Percentiles rank a stretch among this genome's conserved stretches.
Evolutionary conservation across 805 yeast genomes (phyloP).

Genomic region (Phaffomyces opuntiae): DNA sequence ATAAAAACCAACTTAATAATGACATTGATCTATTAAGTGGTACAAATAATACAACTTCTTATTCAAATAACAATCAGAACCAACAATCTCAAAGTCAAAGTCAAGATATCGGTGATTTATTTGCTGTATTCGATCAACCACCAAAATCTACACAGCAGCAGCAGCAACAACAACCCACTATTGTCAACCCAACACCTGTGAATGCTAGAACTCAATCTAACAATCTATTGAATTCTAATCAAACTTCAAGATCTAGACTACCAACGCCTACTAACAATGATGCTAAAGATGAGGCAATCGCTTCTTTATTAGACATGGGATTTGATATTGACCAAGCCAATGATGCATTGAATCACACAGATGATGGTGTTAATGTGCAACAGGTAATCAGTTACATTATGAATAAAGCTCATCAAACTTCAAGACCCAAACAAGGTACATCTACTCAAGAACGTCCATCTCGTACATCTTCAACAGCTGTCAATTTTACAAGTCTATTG

Average conservation of each 20-base stretch:
- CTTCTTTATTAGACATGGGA: slow-evolving; percentile 76
- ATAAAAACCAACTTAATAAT: not conserved
- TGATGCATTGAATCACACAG: slow-evolving; percentile 47
- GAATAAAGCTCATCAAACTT: slow-evolving; percentile 45
- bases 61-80: not conserved
- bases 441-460: slow-evolving; percentile 6
- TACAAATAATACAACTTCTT: not conserved
- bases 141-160: not conserved
- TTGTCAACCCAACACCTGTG: slow-evolving; percentile 5
- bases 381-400: slow-evolving; percentile 62
- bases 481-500: slow-evolving; percentile 15
- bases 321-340: slow-evolving; percentile 56
- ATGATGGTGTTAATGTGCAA: slow-evolving; percentile 49
- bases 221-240: not conserved
- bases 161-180: not conserved
- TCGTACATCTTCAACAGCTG: not conserved
- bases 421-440: slow-evolving; percentile 25
- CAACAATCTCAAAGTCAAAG: slow-evolving; percentile 1
- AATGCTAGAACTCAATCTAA: not conserved
- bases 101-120: slow-evolving; percentile 24
- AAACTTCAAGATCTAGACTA: not conserved
- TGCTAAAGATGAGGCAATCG: slow-evolving; percentile 44
- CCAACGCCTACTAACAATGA: slow-evolving; percentile 7
- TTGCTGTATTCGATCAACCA: slow-evolving; percentile 26
- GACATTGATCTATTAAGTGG: not conserved